Percentiles rank a stretch among this genome's conserved stretches.
Evolutionary conservation across 2,329 filamentous ascomycete genomes (phyloP).

Genomic region (Thielaviopsis ethacetica): DNA sequence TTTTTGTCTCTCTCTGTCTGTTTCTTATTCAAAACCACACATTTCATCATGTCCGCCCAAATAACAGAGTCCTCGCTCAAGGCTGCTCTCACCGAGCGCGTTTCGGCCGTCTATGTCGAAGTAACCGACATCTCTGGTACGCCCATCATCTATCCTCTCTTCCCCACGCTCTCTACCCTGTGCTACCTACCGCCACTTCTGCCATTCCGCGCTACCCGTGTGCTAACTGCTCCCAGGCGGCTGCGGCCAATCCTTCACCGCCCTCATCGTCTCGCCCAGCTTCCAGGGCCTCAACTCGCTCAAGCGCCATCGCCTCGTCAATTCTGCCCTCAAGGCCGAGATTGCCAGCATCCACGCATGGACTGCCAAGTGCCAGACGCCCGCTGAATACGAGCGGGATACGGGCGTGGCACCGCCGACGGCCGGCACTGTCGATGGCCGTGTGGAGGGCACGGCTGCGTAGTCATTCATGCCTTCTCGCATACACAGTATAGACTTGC

Average conservation of each 20-base stretch:
- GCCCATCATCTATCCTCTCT: too few relatives aligned
- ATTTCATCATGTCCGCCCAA: constrained; percentile 6
- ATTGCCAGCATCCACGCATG: constrained; percentile 87
- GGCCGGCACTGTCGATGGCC: constrained; percentile 27
- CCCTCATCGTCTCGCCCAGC: constrained; percentile 44
- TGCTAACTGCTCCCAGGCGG: constrained; percentile 27
- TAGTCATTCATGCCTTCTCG: not conserved
- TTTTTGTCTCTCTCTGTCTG: not conserved
- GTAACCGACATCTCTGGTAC: constrained; percentile 86
- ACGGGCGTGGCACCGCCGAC: constrained; percentile 16
- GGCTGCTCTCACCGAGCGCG: constrained; percentile 48
- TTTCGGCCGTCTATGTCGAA: constrained; percentile 65
- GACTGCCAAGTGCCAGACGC: constrained; percentile 87
- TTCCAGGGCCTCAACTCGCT: constrained; percentile 61
- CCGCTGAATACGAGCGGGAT: constrained; percentile 71
- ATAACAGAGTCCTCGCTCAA: constrained; percentile 53
- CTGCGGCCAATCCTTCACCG: constrained; percentile 45
- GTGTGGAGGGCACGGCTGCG: constrained; percentile 17
- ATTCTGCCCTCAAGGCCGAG: constrained; percentile 66
- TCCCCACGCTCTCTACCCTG: constrained; percentile 6
- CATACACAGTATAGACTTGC: not conserved
- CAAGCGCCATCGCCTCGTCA: constrained; percentile 74
- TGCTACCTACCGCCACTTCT: too few relatives aligned
- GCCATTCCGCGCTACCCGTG: not conserved
- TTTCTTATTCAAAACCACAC: not conserved